Conservation (phyloP, 2,329 filamentous ascomycete species). For the Neofusicoccum kwambonambiense region DNA sequence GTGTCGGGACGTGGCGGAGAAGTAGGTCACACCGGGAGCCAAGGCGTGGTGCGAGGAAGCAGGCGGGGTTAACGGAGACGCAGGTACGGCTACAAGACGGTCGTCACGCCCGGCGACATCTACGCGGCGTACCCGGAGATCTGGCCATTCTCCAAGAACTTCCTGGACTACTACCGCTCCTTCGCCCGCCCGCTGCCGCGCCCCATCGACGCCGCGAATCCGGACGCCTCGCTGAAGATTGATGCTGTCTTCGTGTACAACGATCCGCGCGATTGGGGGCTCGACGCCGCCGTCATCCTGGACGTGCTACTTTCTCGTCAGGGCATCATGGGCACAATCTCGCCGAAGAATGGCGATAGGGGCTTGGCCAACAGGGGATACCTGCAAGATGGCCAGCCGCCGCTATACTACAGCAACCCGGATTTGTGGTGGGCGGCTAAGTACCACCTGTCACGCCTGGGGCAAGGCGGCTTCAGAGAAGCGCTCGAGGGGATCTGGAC, state of each 20-base stretch:
- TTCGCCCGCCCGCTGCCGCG: conserved; percentile 59
- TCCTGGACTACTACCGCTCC: conserved; percentile 59
- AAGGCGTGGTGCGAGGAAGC: neutral
- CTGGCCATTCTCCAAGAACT: conserved; percentile 73
- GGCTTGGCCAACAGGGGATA: conserved; percentile 72
- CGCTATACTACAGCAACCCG: conserved; percentile 83
- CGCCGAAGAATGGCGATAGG: conserved; percentile 64
- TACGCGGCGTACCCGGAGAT: conserved; percentile 69
- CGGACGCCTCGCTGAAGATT: conserved; percentile 63
- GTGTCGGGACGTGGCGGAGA: conserved; percentile 71
- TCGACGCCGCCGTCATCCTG: conserved; percentile 80
- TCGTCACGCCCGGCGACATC: conserved; percentile 84
- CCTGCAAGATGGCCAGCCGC: conserved; percentile 80
- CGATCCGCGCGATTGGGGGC: conserved; percentile 92
- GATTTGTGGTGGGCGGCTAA: conserved; percentile 87
- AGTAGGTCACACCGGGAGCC: conserved; percentile 32
- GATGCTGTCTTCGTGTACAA: conserved; percentile 94
- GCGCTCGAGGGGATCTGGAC: conserved; percentile 79
- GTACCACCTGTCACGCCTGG: conserved; percentile 81
- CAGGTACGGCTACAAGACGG: conserved; percentile 73
- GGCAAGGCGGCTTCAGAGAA: conserved; percentile 86
- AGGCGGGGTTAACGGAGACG: neutral
- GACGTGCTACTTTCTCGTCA: conserved; percentile 76
- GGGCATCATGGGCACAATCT: conserved; percentile 81
- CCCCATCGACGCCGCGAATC: conserved; percentile 40